A percentile compares a stretch with the other conserved stretches of the same genome.
Evolutionary conservation across 23 red algal species (phyloP).

Genomic region (Gracilariopsis chorda): DNA sequence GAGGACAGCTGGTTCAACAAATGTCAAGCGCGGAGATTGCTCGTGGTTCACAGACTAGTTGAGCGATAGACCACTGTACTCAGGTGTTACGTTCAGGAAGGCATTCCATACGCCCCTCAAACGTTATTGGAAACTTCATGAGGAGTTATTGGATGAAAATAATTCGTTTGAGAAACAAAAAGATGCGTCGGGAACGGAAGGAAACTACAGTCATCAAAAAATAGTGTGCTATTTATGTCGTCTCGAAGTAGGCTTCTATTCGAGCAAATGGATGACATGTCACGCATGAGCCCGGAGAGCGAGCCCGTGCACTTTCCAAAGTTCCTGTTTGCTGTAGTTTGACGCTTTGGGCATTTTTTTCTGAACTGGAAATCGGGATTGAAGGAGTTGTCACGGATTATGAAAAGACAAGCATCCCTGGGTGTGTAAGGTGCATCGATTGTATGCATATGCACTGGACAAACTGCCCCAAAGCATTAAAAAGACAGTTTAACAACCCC

Average conservation of each 20-base stretch:
- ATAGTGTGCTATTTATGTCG: not conserved
- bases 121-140: not conserved
- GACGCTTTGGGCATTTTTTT: not conserved
- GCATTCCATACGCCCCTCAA: not conserved
- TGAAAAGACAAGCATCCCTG: not conserved
- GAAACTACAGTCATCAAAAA: not conserved
- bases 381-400: not conserved
- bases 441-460: constrained; percentile 46
- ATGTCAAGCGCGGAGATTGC: not conserved
- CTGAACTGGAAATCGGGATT: not conserved
- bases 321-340: not conserved
- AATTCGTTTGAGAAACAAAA: not conserved
- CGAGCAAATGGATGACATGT: not conserved
- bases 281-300: not conserved
- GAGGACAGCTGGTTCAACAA: not conserved
- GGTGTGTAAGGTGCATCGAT: constrained; percentile 8
- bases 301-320: not conserved
- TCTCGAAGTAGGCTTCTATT: not conserved
- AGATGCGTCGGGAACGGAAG: not conserved
- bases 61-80: not conserved
- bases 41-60: not conserved
- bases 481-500: constrained; percentile 27
- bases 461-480: constrained; percentile 27
- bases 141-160: not conserved
- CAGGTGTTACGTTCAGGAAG: not conserved